These are phyloP conservation scores for Avena atlantica DNA, from an alignment of 176 grass and related monocot species.

Conservation along the genomic window DNA sequence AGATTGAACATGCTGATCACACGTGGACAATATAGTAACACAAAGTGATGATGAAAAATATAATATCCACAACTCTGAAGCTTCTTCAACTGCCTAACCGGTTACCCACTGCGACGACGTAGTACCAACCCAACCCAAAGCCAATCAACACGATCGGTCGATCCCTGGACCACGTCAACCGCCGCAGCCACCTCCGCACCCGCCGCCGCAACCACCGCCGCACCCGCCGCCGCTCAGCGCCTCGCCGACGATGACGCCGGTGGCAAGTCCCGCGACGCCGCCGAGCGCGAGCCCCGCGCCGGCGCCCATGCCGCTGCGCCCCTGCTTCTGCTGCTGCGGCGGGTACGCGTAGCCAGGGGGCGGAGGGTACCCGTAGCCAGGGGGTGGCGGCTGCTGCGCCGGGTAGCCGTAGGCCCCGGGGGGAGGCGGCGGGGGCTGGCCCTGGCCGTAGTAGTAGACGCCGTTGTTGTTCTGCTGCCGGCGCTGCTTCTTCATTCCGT, in stretches of 20 bases:
- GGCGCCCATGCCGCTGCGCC: slow-evolving; percentile 38
- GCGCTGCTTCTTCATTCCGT: slow-evolving; percentile 35
- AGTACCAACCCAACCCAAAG: neutral
- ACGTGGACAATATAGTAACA: no score
- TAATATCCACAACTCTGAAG: neutral
- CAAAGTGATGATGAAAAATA: no score
- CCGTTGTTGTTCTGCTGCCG: slow-evolving; percentile 31
- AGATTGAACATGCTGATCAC: no score
- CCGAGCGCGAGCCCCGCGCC: slow-evolving; percentile 55
- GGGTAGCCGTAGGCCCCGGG: slow-evolving; percentile 53
- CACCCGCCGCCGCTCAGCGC: slow-evolving; percentile 27
- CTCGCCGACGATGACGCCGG: slow-evolving; percentile 35
- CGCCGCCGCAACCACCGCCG: neutral
- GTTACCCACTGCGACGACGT: neutral
- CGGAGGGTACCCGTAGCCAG: slow-evolving; percentile 30
- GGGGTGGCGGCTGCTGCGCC: slow-evolving; percentile 12
- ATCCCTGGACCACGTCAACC: slow-evolving; percentile 14
- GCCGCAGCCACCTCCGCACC: slow-evolving; percentile 32
- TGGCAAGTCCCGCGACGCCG: slow-evolving; percentile 10
- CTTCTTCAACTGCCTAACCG: neutral
- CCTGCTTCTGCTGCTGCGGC: neutral
- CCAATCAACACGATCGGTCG: neutral
- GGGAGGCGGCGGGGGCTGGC: slow-evolving; percentile 46
- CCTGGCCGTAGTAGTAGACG: slow-evolving; percentile 63
- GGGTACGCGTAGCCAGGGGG: slow-evolving; percentile 33